Evolutionary conservation across 257 asterid genomes (phyloP).

Genomic region (Solanum paucissectum): DNA sequence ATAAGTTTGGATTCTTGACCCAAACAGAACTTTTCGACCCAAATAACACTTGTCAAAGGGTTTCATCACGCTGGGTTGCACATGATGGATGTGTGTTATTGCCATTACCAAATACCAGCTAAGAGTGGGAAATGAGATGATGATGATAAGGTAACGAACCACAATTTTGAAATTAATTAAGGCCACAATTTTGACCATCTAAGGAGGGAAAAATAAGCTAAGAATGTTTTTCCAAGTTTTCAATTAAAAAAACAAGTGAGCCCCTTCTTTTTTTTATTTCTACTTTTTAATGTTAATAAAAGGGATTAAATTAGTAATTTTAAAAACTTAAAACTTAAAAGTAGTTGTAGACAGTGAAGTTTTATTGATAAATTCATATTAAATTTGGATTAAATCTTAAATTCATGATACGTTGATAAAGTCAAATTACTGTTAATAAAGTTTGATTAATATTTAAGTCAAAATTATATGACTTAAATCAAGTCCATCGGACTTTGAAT

Average conservation of each 20-base stretch:
- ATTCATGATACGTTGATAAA: neutral
- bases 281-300: neutral
- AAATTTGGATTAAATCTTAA: neutral
- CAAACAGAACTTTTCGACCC: neutral
- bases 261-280: neutral
- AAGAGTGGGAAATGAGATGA: neutral
- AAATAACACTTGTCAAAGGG: neutral
- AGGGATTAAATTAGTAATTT: neutral
- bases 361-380: neutral
- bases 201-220: neutral
- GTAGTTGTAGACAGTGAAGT: neutral
- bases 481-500: neutral
- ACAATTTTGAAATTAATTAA: neutral
- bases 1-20: conserved; percentile 6
- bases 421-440: neutral
- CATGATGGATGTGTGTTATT: neutral
- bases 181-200: neutral
- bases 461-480: too few relatives aligned
- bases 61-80: neutral
- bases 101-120: neutral
- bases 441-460: too few relatives aligned
- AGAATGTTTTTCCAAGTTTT: neutral
- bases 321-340: too few relatives aligned
- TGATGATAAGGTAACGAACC: neutral
- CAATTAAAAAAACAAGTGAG: too few relatives aligned